A percentile compares a stretch with the other conserved stretches of the same genome.
Evolutionary conservation across 495 filamentous ascomycete genomes (phyloP).

Genomic region (Penicillium lividum): DNA sequence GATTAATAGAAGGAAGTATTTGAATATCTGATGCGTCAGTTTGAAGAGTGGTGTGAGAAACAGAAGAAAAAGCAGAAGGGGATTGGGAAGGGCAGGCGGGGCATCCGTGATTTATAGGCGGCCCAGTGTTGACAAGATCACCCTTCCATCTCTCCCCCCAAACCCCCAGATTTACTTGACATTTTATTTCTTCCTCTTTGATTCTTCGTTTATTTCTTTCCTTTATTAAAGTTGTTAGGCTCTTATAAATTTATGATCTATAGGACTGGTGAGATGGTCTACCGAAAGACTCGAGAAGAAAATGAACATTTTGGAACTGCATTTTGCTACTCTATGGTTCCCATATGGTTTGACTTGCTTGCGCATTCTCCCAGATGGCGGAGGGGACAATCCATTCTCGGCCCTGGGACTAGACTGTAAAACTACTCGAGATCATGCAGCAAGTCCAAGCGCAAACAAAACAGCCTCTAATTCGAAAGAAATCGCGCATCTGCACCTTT

Average conservation of each 20-base stretch:
- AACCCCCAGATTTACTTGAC: neutral
- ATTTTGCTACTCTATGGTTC: neutral
- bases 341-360: neutral
- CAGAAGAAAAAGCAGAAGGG: constrained; percentile 35
- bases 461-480: neutral
- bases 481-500: constrained; percentile 19
- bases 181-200: neutral
- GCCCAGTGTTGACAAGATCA: constrained; percentile 51
- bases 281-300: too few relatives aligned
- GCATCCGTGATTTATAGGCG: constrained; percentile 55
- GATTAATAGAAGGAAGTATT: constrained; percentile 11
- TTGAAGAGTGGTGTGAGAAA: constrained; percentile 17
- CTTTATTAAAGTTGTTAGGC: constrained; percentile 12
- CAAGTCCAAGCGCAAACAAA: neutral
- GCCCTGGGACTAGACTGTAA: neutral
- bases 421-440: constrained; percentile 6
- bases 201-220: constrained; percentile 15
- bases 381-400: constrained; percentile 13
- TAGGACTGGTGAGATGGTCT: neutral
- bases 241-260: neutral
- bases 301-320: too few relatives aligned
- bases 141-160: constrained; percentile 12
- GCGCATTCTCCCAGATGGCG: constrained; percentile 25
- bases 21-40: neutral
- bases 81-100: constrained; percentile 45